Evolutionary conservation across 2,329 filamentous ascomycete species (phyloP), one percentile per base, ranked within the genome.

Genomic region (Microdochium paspali): DNA sequence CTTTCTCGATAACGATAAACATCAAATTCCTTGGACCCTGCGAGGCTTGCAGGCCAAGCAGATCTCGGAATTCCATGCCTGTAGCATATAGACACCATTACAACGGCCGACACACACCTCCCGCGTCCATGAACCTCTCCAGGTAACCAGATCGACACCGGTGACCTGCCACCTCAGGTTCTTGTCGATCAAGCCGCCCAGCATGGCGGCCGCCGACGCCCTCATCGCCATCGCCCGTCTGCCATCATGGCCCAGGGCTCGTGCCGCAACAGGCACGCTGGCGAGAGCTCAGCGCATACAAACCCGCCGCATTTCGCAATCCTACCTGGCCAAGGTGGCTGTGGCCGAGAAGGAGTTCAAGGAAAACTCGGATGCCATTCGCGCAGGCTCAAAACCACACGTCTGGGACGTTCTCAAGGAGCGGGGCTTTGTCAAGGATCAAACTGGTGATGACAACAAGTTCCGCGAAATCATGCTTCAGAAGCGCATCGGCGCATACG

Each of bases 401-500:
- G 73, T 84, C 46, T 80, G 85, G 67, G 76, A 79, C 46, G 56
- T 84, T 18, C 70, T 93, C 12, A 78, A 87, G 55, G 81, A 86
- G 63, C 74, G 87, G 57, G 87, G 86, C 40, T 82, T 79, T 53
- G 70, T 91, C 51, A 87, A 90, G 58, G 80, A 87, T 53, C 72
- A 85, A 28, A 84, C 86, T 54, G 87, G 85, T 4, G 60, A 51
- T 45, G 55, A 57, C 30, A 39, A 62, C 47, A 69, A 71, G 42
- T 74, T 91, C 57, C 75, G 81, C 46, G 73, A 76, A 53, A 69
- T 87, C 21, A 76, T 93, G 68, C 76, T 73, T 4, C 63, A 69
- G 24, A 83, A 82, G 60, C 74, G 83, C 51, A 79, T 89, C 55
- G 84, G 83, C 51, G 82, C 78, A 50, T 94, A 94, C 58, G 84